phyloP scores from a whole-genome alignment of 1,284 basidiomycete species.

The Fomitopsis betulina region DNA sequence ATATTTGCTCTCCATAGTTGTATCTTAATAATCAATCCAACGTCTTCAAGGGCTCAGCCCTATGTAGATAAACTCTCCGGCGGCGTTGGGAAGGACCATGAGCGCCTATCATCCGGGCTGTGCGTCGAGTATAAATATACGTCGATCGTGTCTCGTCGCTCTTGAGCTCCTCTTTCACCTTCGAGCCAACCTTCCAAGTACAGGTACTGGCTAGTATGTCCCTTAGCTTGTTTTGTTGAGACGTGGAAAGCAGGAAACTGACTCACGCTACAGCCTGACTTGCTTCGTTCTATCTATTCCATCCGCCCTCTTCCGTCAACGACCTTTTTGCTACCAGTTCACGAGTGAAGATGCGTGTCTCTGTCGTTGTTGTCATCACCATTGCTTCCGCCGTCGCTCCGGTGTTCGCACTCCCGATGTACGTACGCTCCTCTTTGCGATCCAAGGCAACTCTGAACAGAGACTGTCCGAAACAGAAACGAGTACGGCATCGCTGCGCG shows the following conservation, averaged over 20 bases:
- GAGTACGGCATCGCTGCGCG: conserved; percentile 1
- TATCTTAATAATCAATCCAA: no score
- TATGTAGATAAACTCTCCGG: no score
- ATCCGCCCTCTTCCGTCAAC: neutral
- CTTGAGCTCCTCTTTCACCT: conserved; percentile 4
- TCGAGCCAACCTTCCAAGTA: conserved; percentile 2
- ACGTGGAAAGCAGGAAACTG: neutral
- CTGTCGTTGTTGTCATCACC: neutral
- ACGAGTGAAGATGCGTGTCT: conserved; percentile 1
- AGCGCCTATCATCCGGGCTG: neutral
- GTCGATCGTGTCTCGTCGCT: neutral
- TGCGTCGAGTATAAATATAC: neutral
- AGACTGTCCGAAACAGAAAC: neutral
- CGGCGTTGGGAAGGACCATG: neutral
- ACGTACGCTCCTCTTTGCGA: neutral
- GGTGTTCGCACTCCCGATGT: neutral
- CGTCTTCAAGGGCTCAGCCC: no score
- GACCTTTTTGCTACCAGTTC: neutral
- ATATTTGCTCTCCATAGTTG: no score
- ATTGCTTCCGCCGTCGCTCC: neutral
- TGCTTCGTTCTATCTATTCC: conserved; percentile 4
- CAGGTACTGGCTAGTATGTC: conserved; percentile 7
- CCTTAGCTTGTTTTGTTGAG: neutral
- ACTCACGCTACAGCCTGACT: neutral
- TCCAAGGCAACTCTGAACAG: neutral